Conservation (phyloP, 345 rosid species). For the Draba incana region DNA sequence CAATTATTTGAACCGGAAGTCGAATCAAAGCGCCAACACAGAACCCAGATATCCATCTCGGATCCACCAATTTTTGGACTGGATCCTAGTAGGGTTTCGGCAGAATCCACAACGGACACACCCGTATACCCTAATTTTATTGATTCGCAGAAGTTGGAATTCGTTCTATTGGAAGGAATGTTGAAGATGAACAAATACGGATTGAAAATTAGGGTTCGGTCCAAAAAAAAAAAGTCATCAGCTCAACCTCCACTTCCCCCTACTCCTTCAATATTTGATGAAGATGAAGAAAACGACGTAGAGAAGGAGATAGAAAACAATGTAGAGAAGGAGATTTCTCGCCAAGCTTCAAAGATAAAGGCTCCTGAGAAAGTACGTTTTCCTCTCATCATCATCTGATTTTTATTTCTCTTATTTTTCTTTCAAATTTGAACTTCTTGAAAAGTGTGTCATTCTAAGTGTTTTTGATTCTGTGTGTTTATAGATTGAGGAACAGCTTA, state of each 20-base stretch:
- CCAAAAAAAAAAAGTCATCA: conserved; percentile 54
- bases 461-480: neutral
- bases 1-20: no score
- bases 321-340: conserved; percentile 76
- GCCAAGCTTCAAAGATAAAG: conserved; percentile 76
- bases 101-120: no score
- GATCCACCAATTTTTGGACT: no score
- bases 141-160: no score
- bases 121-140: no score
- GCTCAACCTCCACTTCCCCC: neutral
- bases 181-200: conserved; percentile 80
- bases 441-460: neutral
- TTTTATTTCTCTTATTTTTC: no score
- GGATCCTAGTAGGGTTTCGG: no score
- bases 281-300: conserved; percentile 65
- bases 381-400: no score
- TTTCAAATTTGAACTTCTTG: neutral
- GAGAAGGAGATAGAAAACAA: conserved; percentile 77
- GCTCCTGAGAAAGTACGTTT: conserved; percentile 64
- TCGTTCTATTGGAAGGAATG: no score
- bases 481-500: conserved; percentile 84
- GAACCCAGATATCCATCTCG: no score
- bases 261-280: conserved; percentile 54
- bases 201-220: conserved; percentile 72
- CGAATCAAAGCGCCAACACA: no score